Evolutionary conservation across 2,329 filamentous ascomycete genomes (phyloP).

Genomic region (Penicillium hordei): DNA sequence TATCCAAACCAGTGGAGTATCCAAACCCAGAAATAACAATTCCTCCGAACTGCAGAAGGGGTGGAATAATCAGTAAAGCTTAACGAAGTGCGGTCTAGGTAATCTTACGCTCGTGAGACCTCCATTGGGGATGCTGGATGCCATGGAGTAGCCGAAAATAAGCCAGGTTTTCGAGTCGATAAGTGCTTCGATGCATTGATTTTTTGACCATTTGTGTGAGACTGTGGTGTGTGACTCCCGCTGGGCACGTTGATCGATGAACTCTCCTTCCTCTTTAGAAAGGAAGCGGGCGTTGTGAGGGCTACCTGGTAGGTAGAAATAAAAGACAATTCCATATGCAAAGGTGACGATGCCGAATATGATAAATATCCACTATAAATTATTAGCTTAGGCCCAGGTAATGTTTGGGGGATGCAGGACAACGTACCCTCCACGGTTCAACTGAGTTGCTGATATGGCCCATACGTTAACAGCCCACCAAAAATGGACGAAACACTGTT

Average conservation of each 20-base stretch:
- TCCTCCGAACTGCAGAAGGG: constrained; percentile 14
- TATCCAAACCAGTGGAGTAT: too few relatives aligned
- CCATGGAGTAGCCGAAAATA: constrained; percentile 29
- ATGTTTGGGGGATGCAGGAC: not conserved
- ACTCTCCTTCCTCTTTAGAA: not conserved
- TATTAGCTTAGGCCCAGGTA: not conserved
- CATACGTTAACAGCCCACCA: constrained; percentile 15
- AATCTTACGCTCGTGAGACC: constrained; percentile 23
- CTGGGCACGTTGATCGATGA: not conserved
- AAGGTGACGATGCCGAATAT: not conserved
- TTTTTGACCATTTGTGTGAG: not conserved
- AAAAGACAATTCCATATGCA: not conserved
- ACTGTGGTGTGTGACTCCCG: not conserved
- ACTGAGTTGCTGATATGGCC: constrained; percentile 35
- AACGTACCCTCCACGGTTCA: constrained; percentile 46
- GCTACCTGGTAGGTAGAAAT: not conserved
- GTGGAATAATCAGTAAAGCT: not conserved
- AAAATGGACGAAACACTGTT: constrained; percentile 15
- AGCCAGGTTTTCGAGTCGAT: constrained; percentile 36
- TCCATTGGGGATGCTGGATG: constrained; percentile 31
- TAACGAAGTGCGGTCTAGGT: not conserved
- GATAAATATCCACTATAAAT: not conserved
- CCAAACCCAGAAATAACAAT: constrained; percentile 21
- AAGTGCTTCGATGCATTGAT: constrained; percentile 36
- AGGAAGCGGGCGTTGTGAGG: not conserved